A percentile compares a stretch with the other conserved stretches of the same genome.
Conservation (phyloP, 495 filamentous ascomycete genomes). For the Venustampulla echinocandica region DNA sequence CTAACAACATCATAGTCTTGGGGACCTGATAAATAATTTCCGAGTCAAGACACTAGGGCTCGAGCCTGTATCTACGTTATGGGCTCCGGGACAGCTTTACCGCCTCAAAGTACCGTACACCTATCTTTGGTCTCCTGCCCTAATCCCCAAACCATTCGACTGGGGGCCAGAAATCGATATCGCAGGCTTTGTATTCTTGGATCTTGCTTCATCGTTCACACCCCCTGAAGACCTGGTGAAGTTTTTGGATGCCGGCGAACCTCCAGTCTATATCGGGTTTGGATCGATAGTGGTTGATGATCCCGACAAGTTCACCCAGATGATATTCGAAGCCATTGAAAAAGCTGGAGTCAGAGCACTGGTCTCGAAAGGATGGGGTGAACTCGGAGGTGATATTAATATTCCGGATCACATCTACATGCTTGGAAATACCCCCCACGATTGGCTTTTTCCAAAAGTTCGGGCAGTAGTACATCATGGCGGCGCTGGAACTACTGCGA, state of each 20-base stretch:
- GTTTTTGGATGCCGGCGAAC: constrained; percentile 48
- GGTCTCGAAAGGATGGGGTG: constrained; percentile 61
- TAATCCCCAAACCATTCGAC: constrained; percentile 58
- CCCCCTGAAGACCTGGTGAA: constrained; percentile 43
- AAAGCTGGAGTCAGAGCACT: constrained; percentile 51
- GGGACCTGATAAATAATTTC: constrained; percentile 60
- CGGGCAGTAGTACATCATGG: constrained; percentile 56
- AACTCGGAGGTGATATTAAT: constrained; percentile 42
- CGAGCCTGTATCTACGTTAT: constrained; percentile 52
- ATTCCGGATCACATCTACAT: constrained; percentile 51
- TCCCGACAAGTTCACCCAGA: constrained; percentile 49
- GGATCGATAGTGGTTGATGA: constrained; percentile 64
- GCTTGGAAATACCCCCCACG: constrained; percentile 59
- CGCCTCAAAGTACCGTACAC: constrained; percentile 54
- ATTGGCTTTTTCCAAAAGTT: constrained; percentile 58
- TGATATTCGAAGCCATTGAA: constrained; percentile 54
- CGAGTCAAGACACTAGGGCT: constrained; percentile 48
- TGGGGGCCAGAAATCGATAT: constrained; percentile 56
- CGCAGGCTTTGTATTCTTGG: constrained; percentile 57
- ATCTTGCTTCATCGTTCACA: constrained; percentile 50
- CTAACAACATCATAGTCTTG: constrained; percentile 28
- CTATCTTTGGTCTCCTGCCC: constrained; percentile 57
- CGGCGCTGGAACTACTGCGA: constrained; percentile 59
- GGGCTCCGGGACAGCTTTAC: constrained; percentile 55
- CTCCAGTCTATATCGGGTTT: constrained; percentile 59